Evolutionary conservation across 1,284 basidiomycete genomes (phyloP).

Genomic region (Pseudozyma pruni): DNA sequence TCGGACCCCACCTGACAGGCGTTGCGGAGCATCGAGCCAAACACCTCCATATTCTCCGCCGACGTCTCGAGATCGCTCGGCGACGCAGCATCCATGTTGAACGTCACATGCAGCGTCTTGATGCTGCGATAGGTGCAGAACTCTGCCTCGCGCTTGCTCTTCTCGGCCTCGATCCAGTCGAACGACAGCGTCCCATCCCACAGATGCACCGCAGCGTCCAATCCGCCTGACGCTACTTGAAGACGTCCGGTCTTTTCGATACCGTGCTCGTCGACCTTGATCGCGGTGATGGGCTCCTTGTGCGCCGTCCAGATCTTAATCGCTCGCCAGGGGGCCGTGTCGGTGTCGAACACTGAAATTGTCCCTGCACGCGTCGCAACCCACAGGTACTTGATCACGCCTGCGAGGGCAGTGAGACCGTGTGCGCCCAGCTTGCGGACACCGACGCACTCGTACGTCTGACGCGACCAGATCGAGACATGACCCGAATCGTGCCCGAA

Average conservation of each 20-base stretch:
- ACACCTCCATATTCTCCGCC: constrained; percentile 59
- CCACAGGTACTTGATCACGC: constrained; percentile 74
- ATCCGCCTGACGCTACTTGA: constrained; percentile 79
- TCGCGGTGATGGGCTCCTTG: constrained; percentile 77
- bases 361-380: constrained; percentile 82
- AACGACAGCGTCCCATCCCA: constrained; percentile 90
- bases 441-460: constrained; percentile 47
- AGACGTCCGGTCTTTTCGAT: constrained; percentile 69
- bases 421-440: constrained; percentile 46
- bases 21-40: constrained; percentile 48
- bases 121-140: constrained; percentile 84
- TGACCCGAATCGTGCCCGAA: constrained; percentile 93
- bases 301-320: constrained; percentile 93
- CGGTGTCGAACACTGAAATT: constrained; percentile 84
- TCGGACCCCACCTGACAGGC: constrained; percentile 38
- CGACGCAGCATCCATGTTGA: constrained; percentile 90
- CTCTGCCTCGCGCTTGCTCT: constrained; percentile 78
- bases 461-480: constrained; percentile 54
- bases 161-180: constrained; percentile 86
- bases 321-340: constrained; percentile 74
- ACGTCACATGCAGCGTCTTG: constrained; percentile 84
- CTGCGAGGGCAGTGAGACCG: constrained; percentile 57
- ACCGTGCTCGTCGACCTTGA: constrained; percentile 71
- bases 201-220: constrained; percentile 79
- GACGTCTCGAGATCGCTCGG: constrained; percentile 75